Percentiles rank a stretch among this genome's conserved stretches.
Conservation (phyloP, 495 filamentous ascomycete species). For the Penicillium flavigenum region DNA sequence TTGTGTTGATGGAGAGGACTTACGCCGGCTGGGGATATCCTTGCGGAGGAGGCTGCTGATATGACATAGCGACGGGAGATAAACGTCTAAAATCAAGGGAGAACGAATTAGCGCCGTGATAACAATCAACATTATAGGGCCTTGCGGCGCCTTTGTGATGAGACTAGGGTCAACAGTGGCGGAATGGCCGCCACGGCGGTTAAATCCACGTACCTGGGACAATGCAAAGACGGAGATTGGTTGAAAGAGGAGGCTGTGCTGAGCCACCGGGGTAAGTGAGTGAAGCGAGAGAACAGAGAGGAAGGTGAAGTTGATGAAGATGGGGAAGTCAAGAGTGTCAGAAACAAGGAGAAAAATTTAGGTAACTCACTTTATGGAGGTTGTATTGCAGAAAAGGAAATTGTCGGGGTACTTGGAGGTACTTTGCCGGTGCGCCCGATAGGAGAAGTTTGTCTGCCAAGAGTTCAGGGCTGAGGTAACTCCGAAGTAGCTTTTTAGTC, state of each 20-base stretch:
- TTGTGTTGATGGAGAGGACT: conserved; percentile 7
- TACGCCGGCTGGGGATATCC: conserved; percentile 25
- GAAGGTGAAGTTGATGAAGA: conserved; percentile 4
- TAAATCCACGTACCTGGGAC: conserved; percentile 16
- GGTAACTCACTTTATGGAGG: conserved; percentile 6
- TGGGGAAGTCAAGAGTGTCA: conserved; percentile 8
- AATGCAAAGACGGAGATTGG: conserved; percentile 2
- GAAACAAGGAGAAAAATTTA: conserved; percentile 27
- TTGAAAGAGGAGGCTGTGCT: conserved; percentile 3
- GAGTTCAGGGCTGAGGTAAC: conserved; percentile 14
- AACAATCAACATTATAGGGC: neutral
- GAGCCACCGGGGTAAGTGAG: conserved; percentile 18
- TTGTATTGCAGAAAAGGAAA: conserved; percentile 15
- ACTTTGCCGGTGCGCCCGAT: conserved; percentile 5
- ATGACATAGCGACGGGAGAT: conserved; percentile 34
- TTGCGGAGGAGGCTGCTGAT: conserved; percentile 11
- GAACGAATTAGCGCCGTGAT: conserved; percentile 13
- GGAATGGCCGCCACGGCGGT: conserved; percentile 1
- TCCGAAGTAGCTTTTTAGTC: conserved; percentile 6
- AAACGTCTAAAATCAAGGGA: neutral
- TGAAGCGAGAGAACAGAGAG: conserved; percentile 16
- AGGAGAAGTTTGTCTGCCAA: conserved; percentile 7
- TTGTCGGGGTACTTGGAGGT: conserved; percentile 7
- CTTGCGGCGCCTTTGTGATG: neutral
- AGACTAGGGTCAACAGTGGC: neutral